Base-by-base conservation (phyloP, 2,329 filamentous ascomycete genomes). In the Penicillium sp. region DNA sequence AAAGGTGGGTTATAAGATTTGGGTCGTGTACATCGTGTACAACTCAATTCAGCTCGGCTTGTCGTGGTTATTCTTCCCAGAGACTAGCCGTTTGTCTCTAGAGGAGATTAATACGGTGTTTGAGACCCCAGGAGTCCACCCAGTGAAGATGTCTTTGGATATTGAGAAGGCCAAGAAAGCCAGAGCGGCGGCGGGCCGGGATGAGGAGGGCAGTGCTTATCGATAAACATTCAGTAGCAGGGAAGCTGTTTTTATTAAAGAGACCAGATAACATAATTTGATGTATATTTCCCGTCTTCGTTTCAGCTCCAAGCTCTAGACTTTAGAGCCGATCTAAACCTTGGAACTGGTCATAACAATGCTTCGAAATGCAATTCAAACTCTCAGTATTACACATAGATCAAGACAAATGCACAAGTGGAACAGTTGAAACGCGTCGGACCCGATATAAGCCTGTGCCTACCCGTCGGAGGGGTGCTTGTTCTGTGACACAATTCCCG, bases 61-160 rank as follows among this genome's bases (percentile, higher is more conserved):
- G 8, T 74, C 74, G 0, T 84, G 80, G 62, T 82, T 82, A 52
- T 72, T 81, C 59, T 84, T 84, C 65, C 81, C 81, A 0, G 82
- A 83, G 66, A 83, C 81, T 12, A 77, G 77, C 45, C 74, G 74
- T 21, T 67, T 82, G 37, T 78, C 75, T 23, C 73, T 85, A 43
- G 82, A 85, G 67, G 82, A 85, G 70, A 85, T 85, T 50, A 82
- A 85, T 62, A 80, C 79, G 43, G 83, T 86, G 55, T 86, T 86
- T 58, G 83, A 79, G 62, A 80, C 77, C 0, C 71, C 73, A 5
- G 77, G 75, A 7, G 71, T 78, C 17, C 58, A 65, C 42, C 77
- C 77, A 7, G 77, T 79, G 2, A 78, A 78, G 68, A 78, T 80
- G 75, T 75, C 70, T 10, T 56, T 73, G 60, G 69, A 77, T 62